A percentile compares a stretch with the other conserved stretches of the same genome.
These are phyloP conservation scores for Perilla frutescens DNA, from an alignment of 257 asterid genomes.

Conservation along the genomic window DNA sequence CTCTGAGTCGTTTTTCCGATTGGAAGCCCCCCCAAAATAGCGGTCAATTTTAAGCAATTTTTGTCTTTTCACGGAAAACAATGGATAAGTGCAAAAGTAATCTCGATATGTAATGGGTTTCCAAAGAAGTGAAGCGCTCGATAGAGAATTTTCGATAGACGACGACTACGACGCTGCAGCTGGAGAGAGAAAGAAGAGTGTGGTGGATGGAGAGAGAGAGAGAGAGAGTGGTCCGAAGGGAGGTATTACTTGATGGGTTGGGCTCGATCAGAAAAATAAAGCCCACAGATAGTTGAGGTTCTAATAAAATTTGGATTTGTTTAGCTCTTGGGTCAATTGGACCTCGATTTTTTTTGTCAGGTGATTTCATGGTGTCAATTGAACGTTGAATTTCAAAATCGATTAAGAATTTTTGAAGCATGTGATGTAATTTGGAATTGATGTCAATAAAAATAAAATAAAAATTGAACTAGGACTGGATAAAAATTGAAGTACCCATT, in stretches of 20 bases:
- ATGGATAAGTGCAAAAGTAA: background rate
- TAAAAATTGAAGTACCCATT: too few relatives aligned
- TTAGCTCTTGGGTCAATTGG: too few relatives aligned
- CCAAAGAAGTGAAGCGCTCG: conserved; percentile 10
- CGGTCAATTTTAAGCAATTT: conserved; percentile 26
- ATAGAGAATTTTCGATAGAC: conserved; percentile 26
- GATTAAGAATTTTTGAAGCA: too few relatives aligned
- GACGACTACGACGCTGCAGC: conserved; percentile 39
- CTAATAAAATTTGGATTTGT: too few relatives aligned
- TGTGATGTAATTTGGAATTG: too few relatives aligned
- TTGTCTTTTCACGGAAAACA: background rate
- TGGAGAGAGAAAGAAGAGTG: conserved; percentile 26
- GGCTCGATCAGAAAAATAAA: background rate
- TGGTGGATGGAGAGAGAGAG: background rate
- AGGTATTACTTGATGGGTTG: conserved; percentile 11
- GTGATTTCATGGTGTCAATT: too few relatives aligned
- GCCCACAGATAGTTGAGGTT: background rate
- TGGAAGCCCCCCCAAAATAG: conserved; percentile 29
- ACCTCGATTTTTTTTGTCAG: too few relatives aligned
- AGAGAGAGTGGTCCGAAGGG: background rate
- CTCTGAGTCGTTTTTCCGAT: conserved; percentile 5
- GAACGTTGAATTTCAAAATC: too few relatives aligned
- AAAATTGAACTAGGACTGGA: too few relatives aligned
- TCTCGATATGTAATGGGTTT: conserved; percentile 6
- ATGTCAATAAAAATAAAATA: too few relatives aligned